Evolutionary conservation across 345 rosid genomes (phyloP).

Genomic region (Citropsis articulata): DNA sequence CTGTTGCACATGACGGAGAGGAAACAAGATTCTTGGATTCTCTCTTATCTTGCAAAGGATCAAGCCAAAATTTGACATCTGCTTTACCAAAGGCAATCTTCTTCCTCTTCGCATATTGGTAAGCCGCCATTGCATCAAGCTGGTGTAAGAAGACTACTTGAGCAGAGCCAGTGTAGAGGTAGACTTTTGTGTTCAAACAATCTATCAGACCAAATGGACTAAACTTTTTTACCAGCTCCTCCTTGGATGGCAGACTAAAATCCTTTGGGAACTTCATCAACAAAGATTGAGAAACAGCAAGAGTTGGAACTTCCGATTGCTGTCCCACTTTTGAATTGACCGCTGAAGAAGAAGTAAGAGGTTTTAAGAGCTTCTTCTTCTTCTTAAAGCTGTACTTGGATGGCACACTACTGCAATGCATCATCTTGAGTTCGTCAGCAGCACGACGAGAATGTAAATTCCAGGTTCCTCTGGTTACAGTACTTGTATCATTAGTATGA

Average conservation of each 20-base stretch:
- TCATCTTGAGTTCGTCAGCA: background rate
- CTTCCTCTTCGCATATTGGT: slow-evolving; percentile 32
- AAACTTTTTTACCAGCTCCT: slow-evolving; percentile 26
- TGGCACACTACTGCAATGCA: background rate
- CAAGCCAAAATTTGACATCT: slow-evolving; percentile 28
- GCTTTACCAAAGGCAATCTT: slow-evolving; percentile 18
- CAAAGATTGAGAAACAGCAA: slow-evolving; percentile 10
- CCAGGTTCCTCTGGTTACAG: background rate
- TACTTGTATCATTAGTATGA: background rate
- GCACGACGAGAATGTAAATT: background rate
- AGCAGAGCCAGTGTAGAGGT: slow-evolving; percentile 17
- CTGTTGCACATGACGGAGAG: background rate
- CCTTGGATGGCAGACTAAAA: slow-evolving; percentile 25
- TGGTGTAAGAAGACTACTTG: slow-evolving; percentile 26
- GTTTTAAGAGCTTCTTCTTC: background rate
- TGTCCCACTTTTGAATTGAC: background rate
- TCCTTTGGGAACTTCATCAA: slow-evolving; percentile 29
- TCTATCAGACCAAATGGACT: slow-evolving; percentile 28
- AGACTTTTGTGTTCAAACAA: slow-evolving; percentile 19
- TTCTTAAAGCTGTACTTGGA: background rate
- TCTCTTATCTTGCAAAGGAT: slow-evolving; percentile 13
- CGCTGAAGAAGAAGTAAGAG: background rate
- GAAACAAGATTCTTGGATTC: background rate
- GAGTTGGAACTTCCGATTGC: background rate
- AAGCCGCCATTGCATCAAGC: slow-evolving; percentile 29